Conservation (phyloP, 2,329 filamentous ascomycete species). For the Aspergillus neotritici region DNA sequence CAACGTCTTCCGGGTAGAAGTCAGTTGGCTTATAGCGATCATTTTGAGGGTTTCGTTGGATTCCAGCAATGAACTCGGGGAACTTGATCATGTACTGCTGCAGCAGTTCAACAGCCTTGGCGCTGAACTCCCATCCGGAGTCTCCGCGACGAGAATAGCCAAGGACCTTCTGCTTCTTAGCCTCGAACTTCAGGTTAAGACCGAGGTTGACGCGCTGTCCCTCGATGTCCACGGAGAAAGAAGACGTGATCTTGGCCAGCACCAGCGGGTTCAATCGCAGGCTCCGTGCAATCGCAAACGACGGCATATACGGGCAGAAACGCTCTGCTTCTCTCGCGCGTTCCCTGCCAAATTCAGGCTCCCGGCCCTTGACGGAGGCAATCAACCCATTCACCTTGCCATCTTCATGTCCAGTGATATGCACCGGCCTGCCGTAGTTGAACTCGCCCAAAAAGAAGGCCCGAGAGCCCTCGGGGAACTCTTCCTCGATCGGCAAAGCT, state of each 20-base stretch:
- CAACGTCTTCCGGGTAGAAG: conserved; percentile 70
- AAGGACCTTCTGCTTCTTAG: conserved; percentile 88
- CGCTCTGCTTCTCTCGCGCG: conserved; percentile 67
- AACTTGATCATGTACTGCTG: conserved; percentile 88
- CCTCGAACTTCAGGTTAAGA: conserved; percentile 94
- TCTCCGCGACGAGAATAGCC: conserved; percentile 85
- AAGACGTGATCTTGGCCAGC: conserved; percentile 91
- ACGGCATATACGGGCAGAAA: conserved; percentile 72
- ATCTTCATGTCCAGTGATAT: conserved; percentile 67
- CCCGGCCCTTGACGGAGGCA: conserved; percentile 64
- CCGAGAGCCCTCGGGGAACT: conserved; percentile 75
- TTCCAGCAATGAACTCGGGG: conserved; percentile 87
- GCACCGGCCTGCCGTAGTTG: conserved; percentile 84
- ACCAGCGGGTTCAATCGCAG: conserved; percentile 78
- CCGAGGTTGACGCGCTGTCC: conserved; percentile 83
- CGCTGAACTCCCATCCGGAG: conserved; percentile 93
- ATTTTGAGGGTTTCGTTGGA: conserved; percentile 77
- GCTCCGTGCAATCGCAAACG: conserved; percentile 79
- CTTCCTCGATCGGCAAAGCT: conserved; percentile 82
- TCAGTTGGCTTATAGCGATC: conserved; percentile 80
- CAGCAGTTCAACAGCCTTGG: conserved; percentile 72
- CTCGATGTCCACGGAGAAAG: conserved; percentile 78
- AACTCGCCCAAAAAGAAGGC: conserved; percentile 94
- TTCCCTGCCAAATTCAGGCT: conserved; percentile 72
- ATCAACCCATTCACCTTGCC: conserved; percentile 75